These are phyloP conservation scores for Apophysomyces variabilis DNA, from an alignment of 371 early-diverging fungal genomes.

Conservation along the genomic window DNA sequence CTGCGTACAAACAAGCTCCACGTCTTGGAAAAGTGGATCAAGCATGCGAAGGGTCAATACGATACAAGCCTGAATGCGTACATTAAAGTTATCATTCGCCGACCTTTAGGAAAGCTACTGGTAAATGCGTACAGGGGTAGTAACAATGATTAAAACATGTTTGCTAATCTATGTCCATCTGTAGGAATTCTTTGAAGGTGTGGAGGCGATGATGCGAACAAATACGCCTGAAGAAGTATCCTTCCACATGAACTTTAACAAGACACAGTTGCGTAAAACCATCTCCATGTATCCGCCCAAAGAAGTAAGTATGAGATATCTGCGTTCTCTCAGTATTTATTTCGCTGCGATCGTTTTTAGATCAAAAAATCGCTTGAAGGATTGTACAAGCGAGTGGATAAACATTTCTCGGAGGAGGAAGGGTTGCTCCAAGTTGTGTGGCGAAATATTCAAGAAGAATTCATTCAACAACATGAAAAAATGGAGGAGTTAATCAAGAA, in stretches of 20 bases:
- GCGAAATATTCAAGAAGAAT: constrained; percentile 90
- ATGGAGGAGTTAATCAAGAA: constrained; percentile 79
- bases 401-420: constrained; percentile 89
- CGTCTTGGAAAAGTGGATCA: constrained; percentile 77
- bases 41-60: constrained; percentile 84
- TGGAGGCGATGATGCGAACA: constrained; percentile 80
- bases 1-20: constrained; percentile 71
- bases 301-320: constrained; percentile 53
- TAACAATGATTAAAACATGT: too few relatives aligned
- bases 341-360: constrained; percentile 23
- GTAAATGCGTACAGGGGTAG: constrained; percentile 36
- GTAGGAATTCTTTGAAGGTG: constrained; percentile 95
- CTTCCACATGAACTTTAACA: constrained; percentile 86
- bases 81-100: constrained; percentile 82
- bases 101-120: constrained; percentile 85
- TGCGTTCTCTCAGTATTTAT: too few relatives aligned
- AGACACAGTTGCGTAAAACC: constrained; percentile 84
- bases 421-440: constrained; percentile 88
- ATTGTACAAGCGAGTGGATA: constrained; percentile 90
- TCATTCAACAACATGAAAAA: constrained; percentile 79
- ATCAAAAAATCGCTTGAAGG: constrained; percentile 81
- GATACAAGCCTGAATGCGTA: constrained; percentile 84
- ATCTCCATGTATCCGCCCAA: constrained; percentile 83
- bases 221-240: constrained; percentile 84
- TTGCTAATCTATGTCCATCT: too few relatives aligned